A percentile compares a stretch with the other conserved stretches of the same genome.
phyloP scores from a whole-genome alignment of 2,329 filamentous ascomycete genomes.

The Diplodia mutila region DNA sequence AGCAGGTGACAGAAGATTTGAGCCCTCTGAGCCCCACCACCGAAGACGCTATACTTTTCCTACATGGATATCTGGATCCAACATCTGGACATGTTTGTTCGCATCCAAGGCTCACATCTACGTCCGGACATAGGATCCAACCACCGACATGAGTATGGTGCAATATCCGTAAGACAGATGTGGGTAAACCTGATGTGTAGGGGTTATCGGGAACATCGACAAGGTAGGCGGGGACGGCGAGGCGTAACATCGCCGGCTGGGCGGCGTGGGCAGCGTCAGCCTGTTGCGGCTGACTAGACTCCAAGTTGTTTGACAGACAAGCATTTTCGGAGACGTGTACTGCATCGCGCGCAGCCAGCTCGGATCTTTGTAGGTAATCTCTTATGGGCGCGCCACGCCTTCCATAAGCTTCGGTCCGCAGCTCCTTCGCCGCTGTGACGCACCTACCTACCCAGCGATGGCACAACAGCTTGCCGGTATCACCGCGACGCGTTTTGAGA shows the following conservation, averaged over 20 bases:
- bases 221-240: neutral
- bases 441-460: constrained; percentile 20
- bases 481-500: constrained; percentile 22
- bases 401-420: constrained; percentile 25
- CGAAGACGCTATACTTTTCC: too few relatives aligned
- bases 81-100: too few relatives aligned
- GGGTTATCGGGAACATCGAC: neutral
- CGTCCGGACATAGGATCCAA: too few relatives aligned
- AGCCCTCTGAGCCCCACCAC: too few relatives aligned
- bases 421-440: constrained; percentile 12
- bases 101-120: too few relatives aligned
- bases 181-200: too few relatives aligned
- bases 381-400: constrained; percentile 19
- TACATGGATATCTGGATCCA: too few relatives aligned
- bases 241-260: constrained; percentile 8
- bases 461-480: constrained; percentile 21
- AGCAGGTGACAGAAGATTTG: too few relatives aligned
- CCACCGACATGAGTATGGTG: too few relatives aligned
- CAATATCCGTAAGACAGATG: too few relatives aligned
- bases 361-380: constrained; percentile 3
- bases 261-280: neutral
- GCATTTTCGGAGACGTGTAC: neutral
- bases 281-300: neutral
- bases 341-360: neutral
- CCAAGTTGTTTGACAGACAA: neutral